Base-by-base conservation (phyloP, 495 filamentous ascomycete genomes). In the Aspergillus panamensis region DNA sequence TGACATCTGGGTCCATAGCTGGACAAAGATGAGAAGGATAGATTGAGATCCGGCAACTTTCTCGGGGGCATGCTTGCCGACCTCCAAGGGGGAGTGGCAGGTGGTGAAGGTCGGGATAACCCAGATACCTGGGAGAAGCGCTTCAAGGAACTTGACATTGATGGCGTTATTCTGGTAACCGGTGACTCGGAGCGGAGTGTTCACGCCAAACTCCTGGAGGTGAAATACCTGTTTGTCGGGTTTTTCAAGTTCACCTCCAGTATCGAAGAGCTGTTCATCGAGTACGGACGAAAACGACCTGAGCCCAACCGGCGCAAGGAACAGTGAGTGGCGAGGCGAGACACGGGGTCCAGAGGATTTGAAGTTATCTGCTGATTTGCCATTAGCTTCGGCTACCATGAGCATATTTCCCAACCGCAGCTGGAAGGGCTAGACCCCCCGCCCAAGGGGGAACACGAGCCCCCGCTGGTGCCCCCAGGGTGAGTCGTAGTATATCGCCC, bases 331-430 rank as follows among this genome's bases (percentile, higher is more conserved):
- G 5, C 6, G 1, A n/a, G n/a, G n/a, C n/a, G n/a, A n/a, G n/a
- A n/a, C 17, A 12, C 20, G 7, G 35, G 39, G n/a, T 33, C 1
- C 12, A 48, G 5, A 25, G 2, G 2, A 25, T 25, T 25, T 25
- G 25, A 32, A 39, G 14, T 1, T 1, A 39, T 39, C 32, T 12
- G 20, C 44, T 55, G 19, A 60, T 33, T 25, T 20, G 6, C 8
- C 3, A 19, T 48, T 25, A 73, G 71, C 50, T 69, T 73, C 42
- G 71, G 71, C 3, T 73, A 66, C 43, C 42, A 66, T 29, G 69
- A 73, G 42, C 40, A 60, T n/a, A 65, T 73, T 48, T 66, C 63
- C 25, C 70, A 73, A 48, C 70, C 68, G 47, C 32, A 43, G 6
- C 60, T 73, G 4, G 20, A 67, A n/a, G 70, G 70, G 8, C 47